Conservation (phyloP, 1,139 yeast species). For the Eremothecium cymbalariae region DNA sequence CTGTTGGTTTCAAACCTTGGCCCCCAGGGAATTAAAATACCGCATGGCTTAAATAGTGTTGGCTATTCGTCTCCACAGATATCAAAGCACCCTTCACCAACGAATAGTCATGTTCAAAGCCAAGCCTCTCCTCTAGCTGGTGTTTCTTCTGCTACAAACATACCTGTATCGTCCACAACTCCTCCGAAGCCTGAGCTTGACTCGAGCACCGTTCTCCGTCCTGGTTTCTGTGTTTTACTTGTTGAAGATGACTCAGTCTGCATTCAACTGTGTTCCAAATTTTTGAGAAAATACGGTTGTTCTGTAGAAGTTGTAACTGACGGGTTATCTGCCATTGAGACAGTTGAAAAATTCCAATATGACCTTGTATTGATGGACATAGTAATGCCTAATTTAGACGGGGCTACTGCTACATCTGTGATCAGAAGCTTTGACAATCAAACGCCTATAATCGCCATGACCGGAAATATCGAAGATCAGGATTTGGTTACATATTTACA, state of each 20-base stretch:
- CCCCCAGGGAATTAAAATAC: conserved; percentile 59
- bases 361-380: conserved; percentile 88
- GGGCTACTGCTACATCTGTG: conserved; percentile 84
- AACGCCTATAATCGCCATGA: conserved; percentile 92
- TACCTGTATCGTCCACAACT: conserved; percentile 15
- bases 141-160: conserved; percentile 10
- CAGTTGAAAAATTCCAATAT: conserved; percentile 65
- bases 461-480: conserved; percentile 76
- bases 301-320: conserved; percentile 88
- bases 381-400: conserved; percentile 90
- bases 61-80: neutral
- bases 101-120: conserved; percentile 32
- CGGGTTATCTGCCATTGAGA: conserved; percentile 80
- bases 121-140: conserved; percentile 1
- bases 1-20: conserved; percentile 42
- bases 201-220: conserved; percentile 19
- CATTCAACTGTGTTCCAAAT: conserved; percentile 68
- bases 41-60: conserved; percentile 40
- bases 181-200: conserved; percentile 11
- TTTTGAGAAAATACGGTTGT: conserved; percentile 80
- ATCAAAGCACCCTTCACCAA: neutral
- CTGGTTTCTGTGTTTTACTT: conserved; percentile 58
- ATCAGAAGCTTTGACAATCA: conserved; percentile 74
- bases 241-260: conserved; percentile 87
- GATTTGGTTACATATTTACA: conserved; percentile 74